phyloP scores from a whole-genome alignment of 2,329 filamentous ascomycete species.

The Ambrosiella beaveri region DNA sequence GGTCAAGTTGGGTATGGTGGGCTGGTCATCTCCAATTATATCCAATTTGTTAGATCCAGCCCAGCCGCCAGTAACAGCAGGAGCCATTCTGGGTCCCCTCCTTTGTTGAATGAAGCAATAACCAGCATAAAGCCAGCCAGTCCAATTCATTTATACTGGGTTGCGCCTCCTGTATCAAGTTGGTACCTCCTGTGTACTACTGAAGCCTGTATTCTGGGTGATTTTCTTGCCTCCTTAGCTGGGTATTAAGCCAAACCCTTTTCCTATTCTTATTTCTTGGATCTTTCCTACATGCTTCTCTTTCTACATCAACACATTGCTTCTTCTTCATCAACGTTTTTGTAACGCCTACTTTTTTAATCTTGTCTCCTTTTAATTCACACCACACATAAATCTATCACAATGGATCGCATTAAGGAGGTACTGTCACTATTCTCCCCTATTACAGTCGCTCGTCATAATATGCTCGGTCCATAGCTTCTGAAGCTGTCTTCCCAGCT shows the following conservation, averaged over 20 bases:
- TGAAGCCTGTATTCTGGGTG: background rate
- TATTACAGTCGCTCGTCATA: background rate
- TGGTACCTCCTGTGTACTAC: no score
- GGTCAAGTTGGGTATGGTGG: background rate
- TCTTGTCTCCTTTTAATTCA: conserved; percentile 13
- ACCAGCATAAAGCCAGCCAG: background rate
- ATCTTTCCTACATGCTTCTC: background rate
- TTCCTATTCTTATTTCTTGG: conserved; percentile 6
- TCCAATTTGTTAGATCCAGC: background rate
- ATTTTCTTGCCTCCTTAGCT: conserved; percentile 1
- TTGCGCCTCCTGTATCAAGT: no score
- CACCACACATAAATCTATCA: conserved; percentile 8
- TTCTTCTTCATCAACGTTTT: conserved; percentile 4
- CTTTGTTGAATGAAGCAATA: background rate
- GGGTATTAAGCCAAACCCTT: conserved; percentile 9
- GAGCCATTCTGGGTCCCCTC: conserved; percentile 1
- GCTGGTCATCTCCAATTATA: conserved; percentile 5
- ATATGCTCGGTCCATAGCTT: background rate
- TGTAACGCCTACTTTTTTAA: conserved; percentile 4
- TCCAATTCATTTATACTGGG: background rate
- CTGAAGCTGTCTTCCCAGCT: background rate
- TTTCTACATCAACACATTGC: background rate
- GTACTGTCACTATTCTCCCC: conserved; percentile 30
- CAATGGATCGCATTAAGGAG: conserved; percentile 81
- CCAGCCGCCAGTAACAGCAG: background rate